phyloP scores from a whole-genome alignment of 768 basidiomycete species.

The Naganishia vaughanmartiniae region DNA sequence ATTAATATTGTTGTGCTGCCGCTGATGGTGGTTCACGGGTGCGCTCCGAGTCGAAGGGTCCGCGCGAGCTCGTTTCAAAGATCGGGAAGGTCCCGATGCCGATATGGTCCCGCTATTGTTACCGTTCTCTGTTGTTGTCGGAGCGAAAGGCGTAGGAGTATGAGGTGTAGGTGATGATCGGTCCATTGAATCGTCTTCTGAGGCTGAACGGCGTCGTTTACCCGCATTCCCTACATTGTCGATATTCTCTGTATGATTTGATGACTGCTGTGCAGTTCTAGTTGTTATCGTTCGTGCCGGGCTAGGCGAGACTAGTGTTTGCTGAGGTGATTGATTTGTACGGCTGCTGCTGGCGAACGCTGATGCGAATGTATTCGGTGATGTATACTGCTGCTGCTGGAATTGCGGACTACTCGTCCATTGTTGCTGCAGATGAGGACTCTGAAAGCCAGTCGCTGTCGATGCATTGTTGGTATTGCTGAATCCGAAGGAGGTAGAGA shows the following conservation, averaged over 20 bases:
- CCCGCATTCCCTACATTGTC: not conserved
- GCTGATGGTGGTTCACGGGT: not conserved
- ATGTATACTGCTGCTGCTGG: not conserved
- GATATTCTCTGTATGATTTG: too few relatives aligned
- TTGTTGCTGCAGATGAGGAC: not conserved
- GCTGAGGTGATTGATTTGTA: not conserved
- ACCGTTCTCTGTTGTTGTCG: not conserved
- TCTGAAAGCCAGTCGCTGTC: not conserved
- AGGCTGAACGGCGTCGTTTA: not conserved
- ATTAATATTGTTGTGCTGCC: not conserved
- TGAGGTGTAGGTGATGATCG: not conserved
- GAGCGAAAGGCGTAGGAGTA: not conserved
- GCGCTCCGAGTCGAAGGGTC: too few relatives aligned
- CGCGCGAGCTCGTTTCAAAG: not conserved
- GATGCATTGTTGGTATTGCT: too few relatives aligned
- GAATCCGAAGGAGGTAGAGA: conserved; percentile 8
- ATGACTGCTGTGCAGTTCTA: too few relatives aligned
- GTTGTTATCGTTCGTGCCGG: not conserved
- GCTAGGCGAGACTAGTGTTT: not conserved
- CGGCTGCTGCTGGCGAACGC: conserved; percentile 12
- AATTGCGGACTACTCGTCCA: not conserved
- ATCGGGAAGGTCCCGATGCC: not conserved
- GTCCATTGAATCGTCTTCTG: not conserved
- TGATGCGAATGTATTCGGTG: not conserved
- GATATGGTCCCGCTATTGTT: not conserved